These are phyloP conservation scores for Nemania sp. DNA, from an alignment of 2,329 filamentous ascomycete species.

Conservation along the genomic window DNA sequence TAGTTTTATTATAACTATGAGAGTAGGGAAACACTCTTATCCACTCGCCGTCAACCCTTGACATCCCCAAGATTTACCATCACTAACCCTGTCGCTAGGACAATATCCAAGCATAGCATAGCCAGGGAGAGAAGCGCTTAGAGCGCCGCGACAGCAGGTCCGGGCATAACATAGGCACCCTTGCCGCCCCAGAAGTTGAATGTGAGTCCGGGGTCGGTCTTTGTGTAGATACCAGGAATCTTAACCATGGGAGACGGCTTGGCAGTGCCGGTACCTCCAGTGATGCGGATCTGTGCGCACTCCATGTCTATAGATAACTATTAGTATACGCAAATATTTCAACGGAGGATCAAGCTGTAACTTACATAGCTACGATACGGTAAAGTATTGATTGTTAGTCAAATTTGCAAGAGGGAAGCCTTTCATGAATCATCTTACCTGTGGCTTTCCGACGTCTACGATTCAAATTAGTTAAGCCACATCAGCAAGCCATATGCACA, in stretches of 20 bases:
- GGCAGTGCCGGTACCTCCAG: constrained; percentile 40
- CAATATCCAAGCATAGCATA: not conserved
- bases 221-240: constrained; percentile 56
- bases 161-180: constrained; percentile 46
- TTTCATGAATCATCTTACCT: constrained; percentile 40
- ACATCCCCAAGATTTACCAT: not conserved
- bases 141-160: constrained; percentile 40
- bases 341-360: not conserved
- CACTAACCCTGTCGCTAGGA: not conserved
- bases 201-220: constrained; percentile 43
- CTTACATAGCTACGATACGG: constrained; percentile 31
- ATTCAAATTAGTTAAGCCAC: constrained; percentile 26
- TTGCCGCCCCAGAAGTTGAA: constrained; percentile 47
- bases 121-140: not conserved
- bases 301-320: constrained; percentile 40
- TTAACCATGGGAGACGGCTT: constrained; percentile 47
- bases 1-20: not conserved
- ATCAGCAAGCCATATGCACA: not conserved
- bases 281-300: constrained; percentile 46
- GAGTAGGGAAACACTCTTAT: not conserved
- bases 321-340: constrained; percentile 16
- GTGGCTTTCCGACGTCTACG: constrained; percentile 48
- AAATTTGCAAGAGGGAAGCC: not conserved
- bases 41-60: not conserved
- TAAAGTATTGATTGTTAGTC: not conserved